Percentiles rank a stretch among this genome's conserved stretches.
These are phyloP conservation scores for Salix dunnii DNA, from an alignment of 345 rosid species.

Conservation along the genomic window DNA sequence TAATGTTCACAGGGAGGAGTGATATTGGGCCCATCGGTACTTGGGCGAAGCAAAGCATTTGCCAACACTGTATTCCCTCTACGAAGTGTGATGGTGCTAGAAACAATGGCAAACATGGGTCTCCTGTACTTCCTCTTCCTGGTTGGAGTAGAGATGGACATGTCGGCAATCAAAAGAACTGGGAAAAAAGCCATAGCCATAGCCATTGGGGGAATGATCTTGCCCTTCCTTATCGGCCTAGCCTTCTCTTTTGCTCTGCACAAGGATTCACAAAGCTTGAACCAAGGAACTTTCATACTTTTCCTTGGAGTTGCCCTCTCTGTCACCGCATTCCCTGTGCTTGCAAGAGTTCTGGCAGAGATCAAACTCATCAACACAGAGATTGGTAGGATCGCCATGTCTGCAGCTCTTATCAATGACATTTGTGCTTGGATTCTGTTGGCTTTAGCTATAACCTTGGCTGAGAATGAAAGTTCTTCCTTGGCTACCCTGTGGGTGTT, in stretches of 20 bases:
- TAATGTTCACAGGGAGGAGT: constrained; percentile 62
- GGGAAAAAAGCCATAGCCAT: constrained; percentile 63
- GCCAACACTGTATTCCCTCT: constrained; percentile 60
- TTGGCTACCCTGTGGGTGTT: constrained; percentile 73
- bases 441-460: constrained; percentile 75
- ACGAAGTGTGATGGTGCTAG: constrained; percentile 92
- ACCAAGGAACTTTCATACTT: constrained; percentile 55
- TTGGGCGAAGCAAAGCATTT: constrained; percentile 43
- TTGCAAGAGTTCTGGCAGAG: constrained; percentile 84
- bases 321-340: constrained; percentile 91
- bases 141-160: constrained; percentile 93
- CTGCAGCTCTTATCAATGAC: constrained; percentile 86
- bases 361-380: constrained; percentile 87
- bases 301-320: constrained; percentile 92
- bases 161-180: constrained; percentile 60
- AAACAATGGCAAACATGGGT: constrained; percentile 93
- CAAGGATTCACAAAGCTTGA: background rate
- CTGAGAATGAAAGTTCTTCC: constrained; percentile 51
- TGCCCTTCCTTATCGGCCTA: constrained; percentile 62
- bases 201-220: constrained; percentile 72
- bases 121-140: constrained; percentile 83
- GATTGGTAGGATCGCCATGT: constrained; percentile 83
- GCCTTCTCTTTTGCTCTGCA: constrained; percentile 50
- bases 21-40: constrained; percentile 75
- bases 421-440: constrained; percentile 85